These are phyloP conservation scores for Trypanosoma rangeli DNA, from an alignment of 208 protist genomes.

Conservation along the genomic window DNA sequence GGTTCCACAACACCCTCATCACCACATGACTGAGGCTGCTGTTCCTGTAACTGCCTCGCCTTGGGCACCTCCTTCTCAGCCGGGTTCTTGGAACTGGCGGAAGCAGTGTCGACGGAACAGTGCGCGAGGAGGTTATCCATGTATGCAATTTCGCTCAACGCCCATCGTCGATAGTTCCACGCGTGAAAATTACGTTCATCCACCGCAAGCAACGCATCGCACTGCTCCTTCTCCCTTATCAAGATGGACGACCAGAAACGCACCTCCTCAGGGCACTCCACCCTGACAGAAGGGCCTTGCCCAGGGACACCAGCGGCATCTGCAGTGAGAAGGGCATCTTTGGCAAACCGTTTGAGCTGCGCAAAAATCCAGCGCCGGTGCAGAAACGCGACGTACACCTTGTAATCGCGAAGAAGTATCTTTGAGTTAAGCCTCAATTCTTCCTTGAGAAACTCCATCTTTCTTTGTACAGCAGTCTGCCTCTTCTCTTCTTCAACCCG, in stretches of 20 bases:
- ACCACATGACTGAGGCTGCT: not conserved
- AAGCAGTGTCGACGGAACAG: constrained; percentile 18
- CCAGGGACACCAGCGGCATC: not conserved
- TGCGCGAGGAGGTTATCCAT: constrained; percentile 22
- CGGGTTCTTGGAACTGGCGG: not conserved
- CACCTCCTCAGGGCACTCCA: constrained; percentile 5
- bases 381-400: constrained; percentile 87
- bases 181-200: constrained; percentile 92
- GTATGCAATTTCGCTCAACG: constrained; percentile 27
- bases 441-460: constrained; percentile 31
- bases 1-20: not conserved
- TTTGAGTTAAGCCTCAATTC: constrained; percentile 69
- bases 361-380: constrained; percentile 83
- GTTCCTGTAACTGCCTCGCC: not conserved
- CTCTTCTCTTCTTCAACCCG: not conserved
- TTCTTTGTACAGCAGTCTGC: constrained; percentile 6
- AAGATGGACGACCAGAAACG: constrained; percentile 32
- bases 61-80: not conserved
- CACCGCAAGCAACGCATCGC: constrained; percentile 64
- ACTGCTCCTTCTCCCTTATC: constrained; percentile 61
- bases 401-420: constrained; percentile 74
- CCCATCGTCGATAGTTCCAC: constrained; percentile 86
- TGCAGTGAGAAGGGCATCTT: constrained; percentile 19
- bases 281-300: not conserved
- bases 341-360: constrained; percentile 38